Conservation (phyloP, 441 rosid genomes). For the Populus hybrid region DNA sequence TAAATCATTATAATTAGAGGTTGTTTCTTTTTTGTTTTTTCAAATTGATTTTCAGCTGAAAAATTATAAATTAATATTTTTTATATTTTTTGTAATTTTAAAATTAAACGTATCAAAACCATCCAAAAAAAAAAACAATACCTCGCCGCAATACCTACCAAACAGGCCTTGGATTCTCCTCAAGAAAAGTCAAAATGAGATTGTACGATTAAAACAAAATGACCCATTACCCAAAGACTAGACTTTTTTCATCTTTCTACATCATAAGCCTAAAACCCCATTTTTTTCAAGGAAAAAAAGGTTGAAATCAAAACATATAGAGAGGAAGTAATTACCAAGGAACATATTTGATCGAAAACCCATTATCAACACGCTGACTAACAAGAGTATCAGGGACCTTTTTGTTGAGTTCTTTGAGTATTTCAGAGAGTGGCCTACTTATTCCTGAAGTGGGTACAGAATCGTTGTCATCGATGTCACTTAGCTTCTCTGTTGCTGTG, state of each 20-base stretch:
- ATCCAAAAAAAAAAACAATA: too few species aligned
- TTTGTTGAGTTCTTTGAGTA: slow-evolving; percentile 76
- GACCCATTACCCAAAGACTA: neutral
- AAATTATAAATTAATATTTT: too few species aligned
- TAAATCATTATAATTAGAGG: neutral
- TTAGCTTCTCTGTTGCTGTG: slow-evolving; percentile 6
- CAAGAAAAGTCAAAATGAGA: neutral
- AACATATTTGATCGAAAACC: slow-evolving; percentile 59
- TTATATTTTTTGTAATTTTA: too few species aligned
- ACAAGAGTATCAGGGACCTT: slow-evolving; percentile 70
- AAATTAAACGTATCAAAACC: too few species aligned
- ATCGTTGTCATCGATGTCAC: slow-evolving; percentile 17
- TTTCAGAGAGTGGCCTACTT: slow-evolving; percentile 64
- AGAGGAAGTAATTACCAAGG: slow-evolving; percentile 48
- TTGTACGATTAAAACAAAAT: neutral
- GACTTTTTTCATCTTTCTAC: neutral
- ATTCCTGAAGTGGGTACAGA: slow-evolving; percentile 64
- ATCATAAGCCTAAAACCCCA: neutral
- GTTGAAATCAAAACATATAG: neutral
- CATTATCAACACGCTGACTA: slow-evolving; percentile 54
- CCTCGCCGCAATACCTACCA: too few species aligned
- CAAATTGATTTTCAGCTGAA: neutral
- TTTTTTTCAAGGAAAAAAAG: neutral
- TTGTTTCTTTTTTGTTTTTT: too few species aligned
- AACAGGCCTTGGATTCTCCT: neutral